Conservation (phyloP, 2,329 filamentous ascomycete species). For the Exophiala sp. region DNA sequence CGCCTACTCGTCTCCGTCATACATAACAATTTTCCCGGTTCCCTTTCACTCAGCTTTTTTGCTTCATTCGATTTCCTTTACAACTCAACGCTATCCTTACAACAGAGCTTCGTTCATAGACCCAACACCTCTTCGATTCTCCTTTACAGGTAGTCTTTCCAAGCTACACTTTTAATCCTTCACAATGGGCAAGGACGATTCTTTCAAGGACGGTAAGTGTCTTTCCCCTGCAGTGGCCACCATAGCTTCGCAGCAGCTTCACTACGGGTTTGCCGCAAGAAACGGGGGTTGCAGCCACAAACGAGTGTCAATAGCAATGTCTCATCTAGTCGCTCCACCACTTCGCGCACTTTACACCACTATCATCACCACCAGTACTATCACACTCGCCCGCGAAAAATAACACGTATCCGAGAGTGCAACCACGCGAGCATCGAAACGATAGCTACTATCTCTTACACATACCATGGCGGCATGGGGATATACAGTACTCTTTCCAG, state of each 20-base stretch:
- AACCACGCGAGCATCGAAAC: neutral
- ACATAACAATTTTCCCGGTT: conserved; percentile 16
- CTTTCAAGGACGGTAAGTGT: conserved; percentile 27
- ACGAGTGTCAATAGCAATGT: neutral
- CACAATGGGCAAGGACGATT: conserved; percentile 29
- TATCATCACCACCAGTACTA: too few relatives aligned
- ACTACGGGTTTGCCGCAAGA: neutral
- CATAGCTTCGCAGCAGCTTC: conserved; percentile 26
- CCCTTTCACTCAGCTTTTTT: conserved; percentile 16
- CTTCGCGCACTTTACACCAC: neutral
- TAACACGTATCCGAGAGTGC: too few relatives aligned
- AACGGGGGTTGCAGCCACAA: neutral
- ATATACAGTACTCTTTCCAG: too few relatives aligned
- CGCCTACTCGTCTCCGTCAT: conserved; percentile 13
- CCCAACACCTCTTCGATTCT: conserved; percentile 1
- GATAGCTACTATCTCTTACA: neutral
- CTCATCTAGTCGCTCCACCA: neutral
- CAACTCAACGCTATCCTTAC: conserved; percentile 13
- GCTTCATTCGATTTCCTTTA: conserved; percentile 9
- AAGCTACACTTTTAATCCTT: conserved; percentile 1
- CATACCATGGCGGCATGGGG: neutral
- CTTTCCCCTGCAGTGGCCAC: neutral
- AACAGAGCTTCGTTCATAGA: conserved; percentile 11
- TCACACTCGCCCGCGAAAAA: too few relatives aligned
- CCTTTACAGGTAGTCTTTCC: conserved; percentile 11